Evolutionary conservation across 192 early-diverging fungal species (phyloP).

Genomic region (Podila clonocystis): DNA sequence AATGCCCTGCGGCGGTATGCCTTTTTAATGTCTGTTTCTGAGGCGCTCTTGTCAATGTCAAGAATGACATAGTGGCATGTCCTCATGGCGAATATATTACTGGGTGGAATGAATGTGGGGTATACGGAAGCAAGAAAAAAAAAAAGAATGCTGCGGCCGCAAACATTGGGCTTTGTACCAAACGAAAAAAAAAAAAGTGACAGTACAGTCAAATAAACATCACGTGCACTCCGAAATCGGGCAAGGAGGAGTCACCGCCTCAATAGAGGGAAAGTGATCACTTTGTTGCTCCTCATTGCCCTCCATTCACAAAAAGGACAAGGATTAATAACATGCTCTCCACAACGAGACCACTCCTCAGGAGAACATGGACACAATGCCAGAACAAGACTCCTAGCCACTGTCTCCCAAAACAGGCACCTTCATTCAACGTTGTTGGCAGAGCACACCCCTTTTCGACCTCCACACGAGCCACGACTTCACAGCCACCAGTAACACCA

Average conservation of each 20-base stretch:
- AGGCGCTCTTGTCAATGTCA: conserved; percentile 78
- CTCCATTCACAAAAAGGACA: not conserved
- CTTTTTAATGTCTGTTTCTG: conserved; percentile 85
- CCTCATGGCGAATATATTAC: conserved; percentile 49
- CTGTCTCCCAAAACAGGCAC: not conserved
- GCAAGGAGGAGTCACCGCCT: no score
- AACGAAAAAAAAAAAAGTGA: not conserved
- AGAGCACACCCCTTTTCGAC: not conserved
- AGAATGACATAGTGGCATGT: conserved; percentile 94
- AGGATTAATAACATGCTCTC: not conserved
- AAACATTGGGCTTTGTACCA: not conserved
- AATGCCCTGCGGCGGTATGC: conserved; percentile 83
- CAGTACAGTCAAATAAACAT: not conserved
- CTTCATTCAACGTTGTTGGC: no score
- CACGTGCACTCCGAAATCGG: no score
- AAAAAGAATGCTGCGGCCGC: conserved; percentile 3
- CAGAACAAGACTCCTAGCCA: not conserved
- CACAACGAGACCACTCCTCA: conserved; percentile 8
- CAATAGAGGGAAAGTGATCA: no score
- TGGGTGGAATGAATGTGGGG: conserved; percentile 1
- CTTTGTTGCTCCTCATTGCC: not conserved
- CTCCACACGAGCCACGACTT: not conserved
- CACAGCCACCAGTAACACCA: not conserved
- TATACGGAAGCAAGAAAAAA: not conserved
- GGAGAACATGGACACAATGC: not conserved